Percentiles rank a stretch among this genome's conserved stretches.
Conservation (phyloP, 1,284 basidiomycete species). For the Cutaneotrichosporon cyanovorans region DNA sequence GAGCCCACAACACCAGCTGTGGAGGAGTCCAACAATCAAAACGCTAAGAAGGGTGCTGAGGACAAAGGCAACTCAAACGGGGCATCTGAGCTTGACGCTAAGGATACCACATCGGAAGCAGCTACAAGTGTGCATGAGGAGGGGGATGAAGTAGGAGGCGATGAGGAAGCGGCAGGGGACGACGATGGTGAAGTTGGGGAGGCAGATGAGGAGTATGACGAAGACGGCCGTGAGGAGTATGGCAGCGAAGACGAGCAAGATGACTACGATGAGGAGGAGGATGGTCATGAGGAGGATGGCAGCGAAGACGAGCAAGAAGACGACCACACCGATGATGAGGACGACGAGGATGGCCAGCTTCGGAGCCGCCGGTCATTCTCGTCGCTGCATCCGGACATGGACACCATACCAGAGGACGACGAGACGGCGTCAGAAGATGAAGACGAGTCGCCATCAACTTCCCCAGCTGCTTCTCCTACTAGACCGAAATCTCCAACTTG, state of each 20-base stretch:
- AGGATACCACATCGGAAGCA: too few species aligned
- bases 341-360: conserved; percentile 7
- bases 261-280: conserved; percentile 16
- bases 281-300: conserved; percentile 13
- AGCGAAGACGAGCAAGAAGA: conserved; percentile 22
- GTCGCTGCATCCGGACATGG: conserved; percentile 22
- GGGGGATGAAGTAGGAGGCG: conserved; percentile 18
- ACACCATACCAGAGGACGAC: conserved; percentile 28
- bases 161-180: conserved; percentile 13
- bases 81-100: too few species aligned
- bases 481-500: conserved; percentile 32
- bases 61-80: too few species aligned
- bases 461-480: not conserved
- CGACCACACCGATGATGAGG: conserved; percentile 20
- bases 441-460: not conserved
- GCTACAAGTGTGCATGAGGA: conserved; percentile 5
- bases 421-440: conserved; percentile 15
- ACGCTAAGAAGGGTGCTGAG: not conserved
- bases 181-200: conserved; percentile 14
- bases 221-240: conserved; percentile 18
- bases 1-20: not conserved
- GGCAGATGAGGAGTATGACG: conserved; percentile 18
- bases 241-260: conserved; percentile 17
- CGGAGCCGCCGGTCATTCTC: conserved; percentile 15
- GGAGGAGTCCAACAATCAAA: not conserved